Evolutionary conservation across 2,329 filamentous ascomycete genomes (phyloP).

Genomic region (Cordyceps pruinosa): DNA sequence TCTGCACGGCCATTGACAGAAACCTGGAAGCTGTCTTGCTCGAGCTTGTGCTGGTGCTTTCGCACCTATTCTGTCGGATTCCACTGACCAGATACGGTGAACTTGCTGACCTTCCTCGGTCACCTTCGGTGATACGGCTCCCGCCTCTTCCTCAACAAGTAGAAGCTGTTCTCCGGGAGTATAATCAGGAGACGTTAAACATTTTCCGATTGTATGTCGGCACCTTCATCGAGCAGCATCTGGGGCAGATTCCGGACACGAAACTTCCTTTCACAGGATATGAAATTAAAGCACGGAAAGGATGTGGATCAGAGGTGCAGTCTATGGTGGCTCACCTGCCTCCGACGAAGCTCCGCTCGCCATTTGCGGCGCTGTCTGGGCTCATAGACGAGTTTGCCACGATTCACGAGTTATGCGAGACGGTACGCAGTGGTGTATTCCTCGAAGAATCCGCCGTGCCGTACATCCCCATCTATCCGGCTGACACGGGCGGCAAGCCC

Average conservation of each 20-base stretch:
- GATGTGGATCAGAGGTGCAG: constrained; percentile 7
- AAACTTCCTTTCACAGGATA: constrained; percentile 49
- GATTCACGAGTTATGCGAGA: constrained; percentile 61
- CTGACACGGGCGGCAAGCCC: constrained; percentile 40
- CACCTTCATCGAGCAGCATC: constrained; percentile 61
- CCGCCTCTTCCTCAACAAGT: constrained; percentile 54
- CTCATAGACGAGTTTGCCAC: constrained; percentile 55
- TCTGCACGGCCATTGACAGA: constrained; percentile 52
- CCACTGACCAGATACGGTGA: constrained; percentile 40
- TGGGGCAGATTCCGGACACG: constrained; percentile 42
- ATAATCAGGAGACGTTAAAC: constrained; percentile 59
- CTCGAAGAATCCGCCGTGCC: constrained; percentile 69
- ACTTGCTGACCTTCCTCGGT: constrained; percentile 43
- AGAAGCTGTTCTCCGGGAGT: constrained; percentile 45
- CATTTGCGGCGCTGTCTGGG: constrained; percentile 67
- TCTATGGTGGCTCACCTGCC: constrained; percentile 23
- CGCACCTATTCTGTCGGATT: constrained; percentile 62
- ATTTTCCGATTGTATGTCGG: constrained; percentile 64
- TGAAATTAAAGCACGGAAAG: constrained; percentile 14
- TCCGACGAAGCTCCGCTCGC: constrained; percentile 49
- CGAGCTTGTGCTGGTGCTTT: constrained; percentile 61
- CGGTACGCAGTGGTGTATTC: constrained; percentile 61
- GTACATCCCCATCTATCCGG: constrained; percentile 54
- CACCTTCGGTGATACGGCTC: constrained; percentile 59
- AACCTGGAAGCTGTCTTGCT: constrained; percentile 43